Evolutionary conservation across 2,329 filamentous ascomycete species (phyloP), one percentile per base, ranked within the genome.

Genomic region (Pyricularia sp.): DNA sequence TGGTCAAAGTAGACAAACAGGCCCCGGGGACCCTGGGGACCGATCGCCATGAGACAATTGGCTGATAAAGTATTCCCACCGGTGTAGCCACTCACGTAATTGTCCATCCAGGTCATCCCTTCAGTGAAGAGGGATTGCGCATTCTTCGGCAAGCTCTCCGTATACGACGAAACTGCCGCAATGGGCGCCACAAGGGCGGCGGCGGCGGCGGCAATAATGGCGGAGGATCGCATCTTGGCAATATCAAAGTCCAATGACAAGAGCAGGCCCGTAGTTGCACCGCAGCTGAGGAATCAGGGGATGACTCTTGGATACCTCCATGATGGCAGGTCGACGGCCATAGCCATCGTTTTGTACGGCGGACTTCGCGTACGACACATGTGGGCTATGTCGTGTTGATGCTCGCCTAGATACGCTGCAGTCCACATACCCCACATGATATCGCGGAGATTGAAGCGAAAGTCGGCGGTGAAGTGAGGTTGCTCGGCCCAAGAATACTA

Each of bases 101-200:
- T 42, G 36, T 66, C 65, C 65, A 66, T 66, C 65, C 65, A 66
- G 25, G 26, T 26, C 65, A 66, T 66, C 23, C 25, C 36, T 36
- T 66, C 65, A 50, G 36, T 66, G 65, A 66, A 66, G 65, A 66
- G 65, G 36, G 33, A 50, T 26, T 50, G 65, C 31, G 65, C 65
- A 36, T 66, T 66, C 23, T 26, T 42, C 25, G 65, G 28, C 36
- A 66, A 17, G 33, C 36, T 58, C 65, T 66, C 36, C 17, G 42
- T 25, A 50, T 55, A 66, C 33, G 33, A 50, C 23, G 36, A 26
- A 36, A 33, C 65, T 26, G 65, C 31, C 23, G 42, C 65, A n/a
- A 50, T 23, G 36, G 11, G 65, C 65, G 65, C 65, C 36, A 66
- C 23, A 2, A 26, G 20, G 31, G 65, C 65, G 23, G 36, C 65